phyloP scores from a whole-genome alignment of 495 filamentous ascomycete species.

The Penicillium riverlandense region DNA sequence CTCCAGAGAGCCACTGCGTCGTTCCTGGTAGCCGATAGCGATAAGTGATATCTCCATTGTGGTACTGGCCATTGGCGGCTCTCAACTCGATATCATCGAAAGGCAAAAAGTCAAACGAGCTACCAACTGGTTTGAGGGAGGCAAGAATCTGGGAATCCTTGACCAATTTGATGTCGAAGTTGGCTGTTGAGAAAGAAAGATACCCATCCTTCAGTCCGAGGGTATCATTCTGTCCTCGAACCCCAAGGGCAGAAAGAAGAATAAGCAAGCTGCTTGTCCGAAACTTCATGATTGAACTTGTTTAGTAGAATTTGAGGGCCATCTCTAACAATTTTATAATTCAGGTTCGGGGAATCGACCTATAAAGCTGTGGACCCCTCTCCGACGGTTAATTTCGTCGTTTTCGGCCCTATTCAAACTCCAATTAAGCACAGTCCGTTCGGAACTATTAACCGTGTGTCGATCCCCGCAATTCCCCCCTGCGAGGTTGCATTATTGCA shows the following conservation, averaged over 20 bases:
- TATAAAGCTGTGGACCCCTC: neutral
- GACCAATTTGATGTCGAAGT: conserved; percentile 31
- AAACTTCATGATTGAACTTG: neutral
- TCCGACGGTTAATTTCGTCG: neutral
- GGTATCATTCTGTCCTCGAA: conserved; percentile 5
- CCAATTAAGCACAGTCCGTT: neutral
- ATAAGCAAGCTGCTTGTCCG: neutral
- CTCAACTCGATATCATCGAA: conserved; percentile 32
- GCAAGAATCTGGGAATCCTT: conserved; percentile 26
- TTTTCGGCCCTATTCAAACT: no score
- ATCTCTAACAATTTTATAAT: neutral
- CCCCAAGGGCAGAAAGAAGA: conserved; percentile 1
- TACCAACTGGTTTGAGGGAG: conserved; percentile 29
- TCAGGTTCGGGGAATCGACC: neutral
- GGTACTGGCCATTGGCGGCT: conserved; percentile 39
- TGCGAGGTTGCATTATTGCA: conserved; percentile 2
- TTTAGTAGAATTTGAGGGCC: neutral
- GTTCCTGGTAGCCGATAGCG: conserved; percentile 30
- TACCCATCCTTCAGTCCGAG: conserved; percentile 29
- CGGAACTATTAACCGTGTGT: conserved; percentile 1
- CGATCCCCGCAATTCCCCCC: conserved; percentile 6
- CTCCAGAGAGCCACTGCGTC: conserved; percentile 23
- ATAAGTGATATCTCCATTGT: conserved; percentile 45
- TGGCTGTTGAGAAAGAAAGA: conserved; percentile 22
- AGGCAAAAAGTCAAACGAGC: conserved; percentile 41